A percentile compares a stretch with the other conserved stretches of the same genome.
Conservation (phyloP, 768 basidiomycete species). For the Coprinopsis sp. region DNA sequence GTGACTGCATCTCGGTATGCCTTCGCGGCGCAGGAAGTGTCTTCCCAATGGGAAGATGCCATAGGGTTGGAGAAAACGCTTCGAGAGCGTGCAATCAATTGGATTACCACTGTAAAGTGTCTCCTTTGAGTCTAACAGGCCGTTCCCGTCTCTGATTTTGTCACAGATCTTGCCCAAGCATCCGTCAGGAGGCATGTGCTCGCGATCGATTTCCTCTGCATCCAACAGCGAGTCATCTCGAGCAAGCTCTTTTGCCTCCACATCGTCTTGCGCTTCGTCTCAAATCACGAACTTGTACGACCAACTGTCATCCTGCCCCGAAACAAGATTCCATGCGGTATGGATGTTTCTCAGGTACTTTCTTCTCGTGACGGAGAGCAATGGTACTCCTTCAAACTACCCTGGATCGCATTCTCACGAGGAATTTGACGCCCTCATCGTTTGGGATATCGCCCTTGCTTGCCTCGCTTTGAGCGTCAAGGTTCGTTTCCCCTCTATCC, state of each 20-base stretch:
- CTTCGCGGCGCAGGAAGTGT: background rate
- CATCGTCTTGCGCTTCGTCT: slow-evolving; percentile 4
- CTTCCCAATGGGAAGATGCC: slow-evolving; percentile 17
- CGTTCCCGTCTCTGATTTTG: slow-evolving; percentile 4
- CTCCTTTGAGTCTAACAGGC: slow-evolving; percentile 6
- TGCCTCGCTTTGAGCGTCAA: slow-evolving; percentile 61
- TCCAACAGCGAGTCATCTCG: slow-evolving; percentile 6
- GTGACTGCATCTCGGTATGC: background rate
- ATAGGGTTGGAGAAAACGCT: slow-evolving; percentile 16
- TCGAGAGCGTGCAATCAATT: slow-evolving; percentile 17
- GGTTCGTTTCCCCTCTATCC: slow-evolving; percentile 32
- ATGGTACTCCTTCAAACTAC: slow-evolving; percentile 1
- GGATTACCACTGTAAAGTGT: slow-evolving; percentile 12
- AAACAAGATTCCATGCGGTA: slow-evolving; percentile 64
- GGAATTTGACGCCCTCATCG: slow-evolving; percentile 27
- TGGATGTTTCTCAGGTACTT: slow-evolving; percentile 59
- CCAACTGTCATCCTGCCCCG: slow-evolving; percentile 47
- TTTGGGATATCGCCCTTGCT: slow-evolving; percentile 56
- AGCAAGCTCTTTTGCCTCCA: slow-evolving; percentile 14
- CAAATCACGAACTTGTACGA: slow-evolving; percentile 38
- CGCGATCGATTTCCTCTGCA: slow-evolving; percentile 8
- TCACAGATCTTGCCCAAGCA: slow-evolving; percentile 18
- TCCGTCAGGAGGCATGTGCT: slow-evolving; percentile 7
- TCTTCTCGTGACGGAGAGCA: slow-evolving; percentile 19
- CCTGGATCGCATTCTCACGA: slow-evolving; percentile 6